Conservation (phyloP, 2,329 filamentous ascomycete species). For the Pseudopithomyces chartarum region DNA sequence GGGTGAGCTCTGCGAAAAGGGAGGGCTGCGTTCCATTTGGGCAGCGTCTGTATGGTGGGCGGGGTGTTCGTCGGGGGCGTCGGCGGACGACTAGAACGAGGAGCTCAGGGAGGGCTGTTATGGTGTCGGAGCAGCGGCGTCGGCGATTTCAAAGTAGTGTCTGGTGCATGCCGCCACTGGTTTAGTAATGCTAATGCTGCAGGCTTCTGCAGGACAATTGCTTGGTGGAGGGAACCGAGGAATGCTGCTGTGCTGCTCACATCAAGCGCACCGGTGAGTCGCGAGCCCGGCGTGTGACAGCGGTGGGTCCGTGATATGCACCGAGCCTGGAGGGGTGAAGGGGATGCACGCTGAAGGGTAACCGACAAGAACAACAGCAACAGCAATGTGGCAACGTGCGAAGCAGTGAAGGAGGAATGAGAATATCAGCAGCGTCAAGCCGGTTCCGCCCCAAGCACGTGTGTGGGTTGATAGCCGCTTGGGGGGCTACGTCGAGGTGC, state of each 20-base stretch:
- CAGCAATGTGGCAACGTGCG: not conserved
- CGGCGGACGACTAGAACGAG: slow-evolving; percentile 2
- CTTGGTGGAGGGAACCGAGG: not conserved
- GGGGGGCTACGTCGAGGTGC: slow-evolving; percentile 10
- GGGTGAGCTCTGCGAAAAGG: slow-evolving; percentile 22
- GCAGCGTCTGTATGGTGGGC: not conserved
- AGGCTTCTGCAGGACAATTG: not conserved
- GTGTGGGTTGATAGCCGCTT: slow-evolving; percentile 9
- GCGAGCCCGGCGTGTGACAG: not conserved
- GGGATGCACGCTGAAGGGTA: not conserved
- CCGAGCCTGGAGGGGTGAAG: slow-evolving; percentile 1
- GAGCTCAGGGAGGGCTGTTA: slow-evolving; percentile 12
- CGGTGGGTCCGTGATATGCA: not conserved
- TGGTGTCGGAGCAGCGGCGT: slow-evolving; percentile 9
- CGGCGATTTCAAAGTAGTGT: slow-evolving; percentile 26
- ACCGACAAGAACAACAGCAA: not conserved
- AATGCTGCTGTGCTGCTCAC: slow-evolving; percentile 1
- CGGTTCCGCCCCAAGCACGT: slow-evolving; percentile 6
- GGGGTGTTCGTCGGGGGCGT: slow-evolving; percentile 5
- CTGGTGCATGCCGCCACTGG: slow-evolving; percentile 31
- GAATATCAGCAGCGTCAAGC: not conserved
- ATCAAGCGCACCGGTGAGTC: not conserved
- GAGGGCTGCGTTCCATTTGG: slow-evolving; percentile 5
- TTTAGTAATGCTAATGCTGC: slow-evolving; percentile 1
- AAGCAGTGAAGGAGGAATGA: not conserved